Conservation (phyloP, 1,139 yeast genomes). For the Yamadazyma trypodendri region DNA sequence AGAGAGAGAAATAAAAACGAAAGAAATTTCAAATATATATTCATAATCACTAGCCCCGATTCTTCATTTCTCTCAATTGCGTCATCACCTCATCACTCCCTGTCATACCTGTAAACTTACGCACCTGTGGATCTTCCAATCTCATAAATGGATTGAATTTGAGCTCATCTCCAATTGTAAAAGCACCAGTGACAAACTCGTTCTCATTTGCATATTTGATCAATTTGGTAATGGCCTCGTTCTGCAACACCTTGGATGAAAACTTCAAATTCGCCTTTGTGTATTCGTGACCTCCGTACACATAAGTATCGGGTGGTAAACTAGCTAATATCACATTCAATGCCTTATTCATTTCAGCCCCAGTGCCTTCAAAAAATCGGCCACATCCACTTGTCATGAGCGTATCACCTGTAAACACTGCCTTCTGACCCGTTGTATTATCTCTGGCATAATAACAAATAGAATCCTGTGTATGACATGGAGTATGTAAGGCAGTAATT, state of each 20-base stretch:
- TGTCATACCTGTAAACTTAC: slow-evolving; percentile 39
- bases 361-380: slow-evolving; percentile 89
- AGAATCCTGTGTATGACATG: slow-evolving; percentile 96
- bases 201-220: slow-evolving; percentile 49
- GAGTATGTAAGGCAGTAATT: slow-evolving; percentile 88
- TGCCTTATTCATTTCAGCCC: slow-evolving; percentile 74
- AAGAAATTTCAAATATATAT: too few relatives aligned
- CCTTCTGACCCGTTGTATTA: slow-evolving; percentile 55
- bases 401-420: slow-evolving; percentile 94
- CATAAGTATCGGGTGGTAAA: slow-evolving; percentile 68
- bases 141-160: slow-evolving; percentile 89
- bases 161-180: slow-evolving; percentile 82
- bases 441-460: slow-evolving; percentile 82
- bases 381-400: slow-evolving; percentile 95
- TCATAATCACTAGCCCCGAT: slow-evolving; percentile 21
- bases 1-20: too few relatives aligned
- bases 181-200: slow-evolving; percentile 79
- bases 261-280: slow-evolving; percentile 80
- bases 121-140: slow-evolving; percentile 55
- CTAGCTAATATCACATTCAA: slow-evolving; percentile 56
- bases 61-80: slow-evolving; percentile 68
- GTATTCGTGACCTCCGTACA: slow-evolving; percentile 95
- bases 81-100: slow-evolving; percentile 59
- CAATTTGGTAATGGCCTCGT: slow-evolving; percentile 54
- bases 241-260: slow-evolving; percentile 60